Conservation (phyloP, 805 yeast species). For the Blastobotrys peoriensis region DNA sequence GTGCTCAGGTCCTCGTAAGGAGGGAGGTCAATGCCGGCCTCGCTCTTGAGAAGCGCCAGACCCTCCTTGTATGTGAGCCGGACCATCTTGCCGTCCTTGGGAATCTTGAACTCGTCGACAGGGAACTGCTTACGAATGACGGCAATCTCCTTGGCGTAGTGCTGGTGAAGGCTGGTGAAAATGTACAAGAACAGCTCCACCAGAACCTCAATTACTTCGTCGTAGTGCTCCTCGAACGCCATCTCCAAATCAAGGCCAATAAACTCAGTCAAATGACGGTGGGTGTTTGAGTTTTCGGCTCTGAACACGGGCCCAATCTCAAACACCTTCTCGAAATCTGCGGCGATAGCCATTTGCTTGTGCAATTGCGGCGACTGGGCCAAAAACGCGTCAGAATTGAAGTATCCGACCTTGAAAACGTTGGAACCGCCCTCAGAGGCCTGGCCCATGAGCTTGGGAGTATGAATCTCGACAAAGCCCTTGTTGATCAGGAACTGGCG, state of each 20-base stretch:
- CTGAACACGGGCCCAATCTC: slow-evolving; percentile 98
- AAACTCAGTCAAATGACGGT: slow-evolving; percentile 98
- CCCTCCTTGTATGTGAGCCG: slow-evolving; percentile 88
- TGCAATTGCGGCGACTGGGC: slow-evolving; percentile 98
- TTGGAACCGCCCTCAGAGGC: slow-evolving; percentile 98
- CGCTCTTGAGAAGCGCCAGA: slow-evolving; percentile 74
- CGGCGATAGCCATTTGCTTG: slow-evolving; percentile 96
- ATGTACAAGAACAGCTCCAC: slow-evolving; percentile 79
- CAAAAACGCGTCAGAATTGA: slow-evolving; percentile 85
- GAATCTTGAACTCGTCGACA: slow-evolving; percentile 93
- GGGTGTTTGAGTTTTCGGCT: slow-evolving; percentile 98
- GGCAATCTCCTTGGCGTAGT: slow-evolving; percentile 81
- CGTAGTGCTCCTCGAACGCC: slow-evolving; percentile 97
- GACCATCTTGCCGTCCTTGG: slow-evolving; percentile 91
- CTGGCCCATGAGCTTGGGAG: slow-evolving; percentile 92
- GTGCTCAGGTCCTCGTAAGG: slow-evolving; percentile 88
- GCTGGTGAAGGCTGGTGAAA: slow-evolving; percentile 71
- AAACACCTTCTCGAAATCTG: slow-evolving; percentile 93
- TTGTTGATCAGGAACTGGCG: slow-evolving; percentile 70
- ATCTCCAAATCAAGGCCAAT: slow-evolving; percentile 96
- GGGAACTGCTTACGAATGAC: slow-evolving; percentile 92
- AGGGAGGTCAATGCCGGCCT: slow-evolving; percentile 70
- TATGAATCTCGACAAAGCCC: slow-evolving; percentile 85
- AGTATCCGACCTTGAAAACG: slow-evolving; percentile 89
- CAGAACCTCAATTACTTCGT: slow-evolving; percentile 67